Percentiles rank a stretch among this genome's conserved stretches.
Conservation (phyloP, 257 asterid genomes). For the Capsicum chinense region DNA sequence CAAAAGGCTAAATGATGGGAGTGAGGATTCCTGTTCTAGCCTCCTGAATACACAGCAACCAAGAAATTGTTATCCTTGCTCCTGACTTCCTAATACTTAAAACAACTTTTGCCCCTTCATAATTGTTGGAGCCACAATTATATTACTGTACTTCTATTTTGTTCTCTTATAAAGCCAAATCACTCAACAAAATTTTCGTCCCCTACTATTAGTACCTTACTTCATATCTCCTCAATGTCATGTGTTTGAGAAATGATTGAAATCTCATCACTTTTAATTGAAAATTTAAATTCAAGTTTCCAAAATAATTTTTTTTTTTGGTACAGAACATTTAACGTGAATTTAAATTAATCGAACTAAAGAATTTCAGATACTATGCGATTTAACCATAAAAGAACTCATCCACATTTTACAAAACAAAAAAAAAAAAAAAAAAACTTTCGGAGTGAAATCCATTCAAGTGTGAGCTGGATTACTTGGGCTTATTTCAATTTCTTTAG, state of each 20-base stretch:
- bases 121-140: background rate
- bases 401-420: background rate
- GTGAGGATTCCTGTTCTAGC: background rate
- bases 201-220: background rate
- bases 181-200: background rate
- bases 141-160: background rate
- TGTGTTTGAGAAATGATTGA: background rate
- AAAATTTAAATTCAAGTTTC: too few species aligned
- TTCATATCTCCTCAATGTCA: background rate
- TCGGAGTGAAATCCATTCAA: background rate
- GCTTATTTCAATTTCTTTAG: background rate
- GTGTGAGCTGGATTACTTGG: background rate
- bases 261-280: background rate
- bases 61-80: background rate
- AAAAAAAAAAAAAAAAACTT: background rate
- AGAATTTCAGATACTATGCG: background rate
- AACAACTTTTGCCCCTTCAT: conserved; percentile 19
- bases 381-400: too few species aligned
- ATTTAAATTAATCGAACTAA: background rate
- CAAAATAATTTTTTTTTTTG: too few species aligned
- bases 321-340: too few species aligned
- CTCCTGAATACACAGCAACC: conserved; percentile 11
- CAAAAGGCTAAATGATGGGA: background rate
- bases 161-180: background rate
- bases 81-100: background rate